Evolutionary conservation across 78 protist genomes (phyloP), one percentile per base, ranked within the genome.

Genomic region (Blattamonas nauphoetae): DNA sequence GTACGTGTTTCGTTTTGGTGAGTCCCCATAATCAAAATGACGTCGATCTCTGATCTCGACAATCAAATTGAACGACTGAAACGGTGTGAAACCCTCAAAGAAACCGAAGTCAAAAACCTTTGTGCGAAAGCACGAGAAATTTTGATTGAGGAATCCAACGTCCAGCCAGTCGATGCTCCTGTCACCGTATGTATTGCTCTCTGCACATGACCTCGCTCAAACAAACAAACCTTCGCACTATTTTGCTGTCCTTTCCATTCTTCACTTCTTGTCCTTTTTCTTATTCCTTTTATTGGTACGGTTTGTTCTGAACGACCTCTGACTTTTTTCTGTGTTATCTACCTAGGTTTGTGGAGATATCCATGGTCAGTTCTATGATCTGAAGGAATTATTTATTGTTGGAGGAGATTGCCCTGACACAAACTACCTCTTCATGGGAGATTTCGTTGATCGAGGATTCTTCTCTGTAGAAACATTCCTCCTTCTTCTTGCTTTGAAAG

Each of bases 381-480:
- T 98, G 45, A 87, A 88, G 85, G 99, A 97, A 86, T 92, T 98
- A 3, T 97, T 98, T 92, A 90, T 93, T 45, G 95, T 96, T 3
- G 98, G 98, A 0, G 99, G 98, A 2, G 94, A 95, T 36, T 77
- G 85, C 78, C 99, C 98, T 36, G 96, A 94, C 84, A 94, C 98
- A 4, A 96, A 96, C 88, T 98, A 96, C 85, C 77, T 97, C 6
- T 98, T 98, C 88, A 92, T 97, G 95, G 99, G 99, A 21, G 99
- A 98, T 91, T 98, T 96, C 83, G 99, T 98, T 34, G 99, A 98
- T 63, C 94, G 99, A 21, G 99, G 99, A 84, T 96, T 91, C 83
- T 95, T 94, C 92, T 89, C 94, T 45, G 98, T 97, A 41, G 99
- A 98, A 89, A 96, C 99, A 0, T 94, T 97, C 89, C 88, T 94